Base-by-base conservation (phyloP, 768 basidiomycete species). In the Lactifluus pinguis region DNA sequence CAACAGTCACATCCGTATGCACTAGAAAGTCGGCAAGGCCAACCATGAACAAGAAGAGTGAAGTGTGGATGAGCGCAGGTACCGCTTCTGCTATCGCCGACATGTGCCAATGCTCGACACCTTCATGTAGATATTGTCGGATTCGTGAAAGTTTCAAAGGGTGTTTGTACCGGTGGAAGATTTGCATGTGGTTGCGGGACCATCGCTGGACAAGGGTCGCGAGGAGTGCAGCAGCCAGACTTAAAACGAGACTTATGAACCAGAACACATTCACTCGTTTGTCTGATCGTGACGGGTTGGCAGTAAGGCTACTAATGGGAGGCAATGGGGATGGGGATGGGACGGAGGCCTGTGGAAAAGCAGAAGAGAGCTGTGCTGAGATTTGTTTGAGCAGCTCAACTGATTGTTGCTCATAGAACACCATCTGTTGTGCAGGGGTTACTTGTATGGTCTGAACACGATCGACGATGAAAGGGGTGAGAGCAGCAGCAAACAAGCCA, bases 151-250 rank as follows among this genome's bases (percentile, higher is more conserved):
- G 32, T 4, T 4, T 34, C 17, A 42, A 55, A 38, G 47, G 61
- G 21, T 45, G 57, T 70, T 2, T 11, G 74, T 72, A 32, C 69
- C 65, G 39, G 71, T 69, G 41, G 71, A 71, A 65, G 56, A 64
- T 17, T 38, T 57, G 57, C 55, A 63, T 51, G 58, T 77, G 76
- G 42, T 75, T 72, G 14, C 75, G 72, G 1, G 76, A 69, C 80
- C 80, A 82, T 58, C 78, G 76, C 62, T 82, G 76, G 32, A 79
- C 75, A 5, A 82, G 66, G 10, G 77, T 80, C 17, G 78, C 78
- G 8, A 69, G 62, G 19, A 80, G 70, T 60, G 76, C 78, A 45
- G 76, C 74, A 2, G 70, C 70, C 15, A 82, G 70, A 60, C 77
- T 79, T 49, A 77, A 69, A 1, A 68, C 54, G 1, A 72, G 64